phyloP scores from a whole-genome alignment of 495 filamentous ascomycete species.

The Aspergillus saccharolyticus region DNA sequence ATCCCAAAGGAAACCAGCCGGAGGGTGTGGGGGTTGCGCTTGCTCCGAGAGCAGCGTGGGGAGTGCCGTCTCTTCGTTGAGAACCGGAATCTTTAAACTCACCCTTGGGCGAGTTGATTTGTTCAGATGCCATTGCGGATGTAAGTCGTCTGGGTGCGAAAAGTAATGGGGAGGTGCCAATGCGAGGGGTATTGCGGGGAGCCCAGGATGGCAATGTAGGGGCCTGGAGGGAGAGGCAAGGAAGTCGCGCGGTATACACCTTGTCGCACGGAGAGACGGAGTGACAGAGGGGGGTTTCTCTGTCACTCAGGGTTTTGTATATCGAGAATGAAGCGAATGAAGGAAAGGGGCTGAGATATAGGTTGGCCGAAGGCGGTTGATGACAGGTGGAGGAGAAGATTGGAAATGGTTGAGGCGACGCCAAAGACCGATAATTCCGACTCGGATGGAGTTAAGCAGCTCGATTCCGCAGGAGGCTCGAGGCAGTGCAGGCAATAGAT shows the following conservation, averaged over 20 bases:
- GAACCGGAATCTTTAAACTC: conserved; percentile 26
- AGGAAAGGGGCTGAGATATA: background rate
- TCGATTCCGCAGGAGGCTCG: conserved; percentile 1
- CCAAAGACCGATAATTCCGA: conserved; percentile 22
- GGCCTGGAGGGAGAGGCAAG: conserved; percentile 14
- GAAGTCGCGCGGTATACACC: conserved; percentile 22
- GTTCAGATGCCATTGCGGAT: conserved; percentile 42
- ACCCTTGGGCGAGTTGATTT: conserved; percentile 28
- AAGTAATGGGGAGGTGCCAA: conserved; percentile 17
- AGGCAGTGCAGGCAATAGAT: background rate
- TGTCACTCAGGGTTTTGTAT: conserved; percentile 21
- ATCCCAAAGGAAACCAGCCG: conserved; percentile 75
- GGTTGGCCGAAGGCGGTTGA: conserved; percentile 4
- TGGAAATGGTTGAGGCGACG: conserved; percentile 5
- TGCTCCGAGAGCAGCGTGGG: conserved; percentile 39
- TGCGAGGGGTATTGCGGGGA: conserved; percentile 15
- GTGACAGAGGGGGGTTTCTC: conserved; percentile 21
- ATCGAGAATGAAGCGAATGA: background rate
- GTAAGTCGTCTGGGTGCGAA: conserved; percentile 17
- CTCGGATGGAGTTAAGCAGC: conserved; percentile 10
- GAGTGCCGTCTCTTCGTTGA: conserved; percentile 15
- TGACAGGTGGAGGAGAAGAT: conserved; percentile 9
- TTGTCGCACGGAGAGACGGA: conserved; percentile 18
- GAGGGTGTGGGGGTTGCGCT: conserved; percentile 29
- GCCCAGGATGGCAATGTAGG: conserved; percentile 17